A percentile compares a stretch with the other conserved stretches of the same genome.
Evolutionary conservation across 164 flowering plant genomes (phyloP).

Genomic region (Piper betle): DNA sequence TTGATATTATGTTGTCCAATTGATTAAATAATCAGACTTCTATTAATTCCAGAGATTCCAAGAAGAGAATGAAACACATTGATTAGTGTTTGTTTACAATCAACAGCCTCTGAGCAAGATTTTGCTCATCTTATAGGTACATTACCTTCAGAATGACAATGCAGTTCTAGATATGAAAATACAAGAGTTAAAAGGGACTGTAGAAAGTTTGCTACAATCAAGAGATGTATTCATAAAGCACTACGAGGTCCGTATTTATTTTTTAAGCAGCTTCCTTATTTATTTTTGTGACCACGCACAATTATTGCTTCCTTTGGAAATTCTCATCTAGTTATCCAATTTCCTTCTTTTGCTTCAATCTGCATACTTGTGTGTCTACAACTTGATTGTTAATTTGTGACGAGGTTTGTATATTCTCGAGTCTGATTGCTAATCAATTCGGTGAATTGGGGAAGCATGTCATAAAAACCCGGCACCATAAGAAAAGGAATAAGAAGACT

Average conservation of each 20-base stretch:
- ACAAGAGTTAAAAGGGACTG: constrained; percentile 39
- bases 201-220: constrained; percentile 36
- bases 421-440: too few relatives aligned
- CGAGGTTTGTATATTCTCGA: neutral
- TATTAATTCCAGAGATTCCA: too few relatives aligned
- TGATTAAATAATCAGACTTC: too few relatives aligned
- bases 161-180: constrained; percentile 42
- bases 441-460: too few relatives aligned
- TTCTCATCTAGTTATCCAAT: neutral
- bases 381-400: neutral
- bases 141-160: constrained; percentile 42
- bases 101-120: neutral
- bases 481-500: too few relatives aligned
- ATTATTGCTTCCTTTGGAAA: neutral
- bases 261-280: neutral
- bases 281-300: neutral
- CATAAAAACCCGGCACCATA: too few relatives aligned
- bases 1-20: too few relatives aligned
- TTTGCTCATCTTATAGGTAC: constrained; percentile 21
- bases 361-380: neutral
- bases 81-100: too few relatives aligned
- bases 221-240: constrained; percentile 33
- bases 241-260: constrained; percentile 34
- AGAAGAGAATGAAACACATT: too few relatives aligned
- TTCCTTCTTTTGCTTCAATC: neutral